Evolutionary conservation across 257 asterid species (phyloP), one percentile per base, ranked within the genome.

Genomic region (Solanum habrochaites): DNA sequence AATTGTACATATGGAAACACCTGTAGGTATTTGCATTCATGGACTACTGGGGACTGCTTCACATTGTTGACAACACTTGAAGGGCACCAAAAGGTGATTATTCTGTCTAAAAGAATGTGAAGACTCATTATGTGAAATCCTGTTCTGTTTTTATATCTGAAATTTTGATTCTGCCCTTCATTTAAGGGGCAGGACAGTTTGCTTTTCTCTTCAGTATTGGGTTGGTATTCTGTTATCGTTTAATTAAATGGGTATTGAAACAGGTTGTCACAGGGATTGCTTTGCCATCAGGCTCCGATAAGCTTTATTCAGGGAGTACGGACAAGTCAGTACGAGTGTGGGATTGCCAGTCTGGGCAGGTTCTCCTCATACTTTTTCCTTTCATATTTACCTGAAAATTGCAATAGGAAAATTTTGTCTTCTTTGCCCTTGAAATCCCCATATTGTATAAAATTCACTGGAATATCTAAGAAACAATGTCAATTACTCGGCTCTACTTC

Each of bases 261-360:
- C 95, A 97, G 99, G 98, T 90, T 90, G 97, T 97, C 83, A 92
- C 98, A 67, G 99, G 99, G 89, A 95, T 97, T 85, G 93, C 96
- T 56, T 87, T 95, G 81, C 98, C 99, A 56, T 86, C 94, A 71
- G 99, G 98, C 5, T 94, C 99, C 1, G 99, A 97, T 90, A 97
- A 93, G 93, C 98, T 97, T 80, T 97, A 97, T 91, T 90, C 97
- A 3, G 98, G 98, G 87, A 92, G 99, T 91, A 94, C 92, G 88
- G 99, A 97, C 85, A 98, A 93, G 92, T 95, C 94, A 8, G 98
- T 96, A 83, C 93, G 95, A 91, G 91, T 96, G 86, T 97, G 99
- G 99, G 99, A 97, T 90, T 96, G 99, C 94, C 98, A 96, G 86
- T 95, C 98, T 62, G 99, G 98, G 83, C 98, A 97, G 99, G 98